Conservation (phyloP, 257 asterid genomes). For the Coffea eugenioides region DNA sequence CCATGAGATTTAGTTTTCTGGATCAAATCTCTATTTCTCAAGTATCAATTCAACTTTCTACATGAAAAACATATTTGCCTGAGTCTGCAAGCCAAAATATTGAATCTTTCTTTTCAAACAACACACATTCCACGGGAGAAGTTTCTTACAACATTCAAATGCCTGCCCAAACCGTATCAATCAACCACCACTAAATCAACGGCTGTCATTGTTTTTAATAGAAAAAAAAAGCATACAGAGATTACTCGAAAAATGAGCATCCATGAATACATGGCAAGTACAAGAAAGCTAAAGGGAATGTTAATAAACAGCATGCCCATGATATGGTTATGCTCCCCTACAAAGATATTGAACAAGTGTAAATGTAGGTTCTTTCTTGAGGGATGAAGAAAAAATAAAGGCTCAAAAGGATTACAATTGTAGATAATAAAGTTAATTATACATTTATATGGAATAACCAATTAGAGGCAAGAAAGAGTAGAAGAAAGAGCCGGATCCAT, state of each 20-base stretch:
- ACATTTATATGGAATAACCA: background rate
- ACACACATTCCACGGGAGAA: background rate
- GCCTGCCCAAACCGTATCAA: background rate
- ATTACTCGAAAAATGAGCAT: background rate
- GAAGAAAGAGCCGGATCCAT: background rate
- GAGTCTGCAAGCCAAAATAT: conserved; percentile 8
- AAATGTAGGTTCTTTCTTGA: background rate
- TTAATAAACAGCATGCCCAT: background rate
- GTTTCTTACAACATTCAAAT: background rate
- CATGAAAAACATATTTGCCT: background rate
- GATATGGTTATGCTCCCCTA: background rate
- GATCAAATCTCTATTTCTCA: background rate
- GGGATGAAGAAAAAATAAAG: background rate
- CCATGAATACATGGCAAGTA: background rate
- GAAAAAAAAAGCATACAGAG: conserved; percentile 1
- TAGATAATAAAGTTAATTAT: background rate
- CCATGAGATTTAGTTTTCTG: background rate
- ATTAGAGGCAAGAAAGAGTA: background rate
- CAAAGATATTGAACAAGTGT: background rate
- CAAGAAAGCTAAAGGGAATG: background rate
- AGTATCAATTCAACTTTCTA: no score
- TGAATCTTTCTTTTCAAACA: background rate
- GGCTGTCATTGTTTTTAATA: background rate
- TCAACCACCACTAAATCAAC: background rate
- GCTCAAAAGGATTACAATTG: background rate